A percentile compares a stretch with the other conserved stretches of the same genome.
phyloP scores from a whole-genome alignment of 345 rosid species.

The Corymbia maculata region DNA sequence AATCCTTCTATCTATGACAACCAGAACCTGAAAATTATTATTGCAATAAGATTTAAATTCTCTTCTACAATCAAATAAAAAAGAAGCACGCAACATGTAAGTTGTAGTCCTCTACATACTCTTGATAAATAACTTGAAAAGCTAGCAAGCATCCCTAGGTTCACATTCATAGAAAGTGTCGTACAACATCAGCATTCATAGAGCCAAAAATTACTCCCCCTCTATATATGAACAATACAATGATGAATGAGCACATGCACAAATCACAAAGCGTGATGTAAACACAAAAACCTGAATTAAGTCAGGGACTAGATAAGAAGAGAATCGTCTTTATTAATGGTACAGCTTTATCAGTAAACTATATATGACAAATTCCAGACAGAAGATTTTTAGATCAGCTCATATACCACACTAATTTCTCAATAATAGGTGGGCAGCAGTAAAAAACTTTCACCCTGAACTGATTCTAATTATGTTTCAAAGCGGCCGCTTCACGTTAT shows the following conservation, averaged over 20 bases:
- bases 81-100: background rate
- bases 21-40: background rate
- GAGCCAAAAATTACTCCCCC: background rate
- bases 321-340: background rate
- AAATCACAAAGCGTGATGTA: background rate
- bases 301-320: background rate
- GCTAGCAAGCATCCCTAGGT: background rate
- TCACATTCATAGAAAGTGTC: background rate
- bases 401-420: background rate
- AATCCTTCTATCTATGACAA: background rate
- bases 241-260: background rate
- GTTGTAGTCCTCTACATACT: background rate
- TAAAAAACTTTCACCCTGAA: background rate
- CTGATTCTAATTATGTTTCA: background rate
- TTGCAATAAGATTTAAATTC: background rate
- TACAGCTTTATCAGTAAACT: background rate
- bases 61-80: background rate
- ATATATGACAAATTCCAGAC: too few species aligned
- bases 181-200: background rate
- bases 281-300: background rate
- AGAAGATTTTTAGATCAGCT: background rate
- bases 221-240: background rate
- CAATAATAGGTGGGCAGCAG: background rate
- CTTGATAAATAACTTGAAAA: background rate
- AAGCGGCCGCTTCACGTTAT: background rate